Conservation (phyloP, 139 green algal genomes). For the Parachlorella kessleri region DNA sequence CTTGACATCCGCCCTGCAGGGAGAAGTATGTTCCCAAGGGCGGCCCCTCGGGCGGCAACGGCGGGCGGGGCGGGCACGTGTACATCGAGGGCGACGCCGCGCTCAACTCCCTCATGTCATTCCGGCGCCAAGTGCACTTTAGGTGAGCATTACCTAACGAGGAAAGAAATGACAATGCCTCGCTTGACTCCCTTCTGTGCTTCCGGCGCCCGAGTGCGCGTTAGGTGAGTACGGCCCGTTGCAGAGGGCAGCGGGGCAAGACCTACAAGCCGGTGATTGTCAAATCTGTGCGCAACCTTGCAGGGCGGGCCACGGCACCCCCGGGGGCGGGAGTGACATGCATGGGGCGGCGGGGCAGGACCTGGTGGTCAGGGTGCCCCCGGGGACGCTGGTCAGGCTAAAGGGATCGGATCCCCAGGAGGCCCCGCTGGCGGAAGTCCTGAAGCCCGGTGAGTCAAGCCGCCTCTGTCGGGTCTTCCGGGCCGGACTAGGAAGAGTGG, state of each 20-base stretch:
- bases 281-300: no score
- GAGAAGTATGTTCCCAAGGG: slow-evolving; percentile 95
- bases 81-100: slow-evolving; percentile 76
- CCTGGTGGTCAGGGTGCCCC: slow-evolving; percentile 83
- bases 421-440: slow-evolving; percentile 80
- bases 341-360: slow-evolving; percentile 80
- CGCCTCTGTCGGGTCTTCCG: neutral
- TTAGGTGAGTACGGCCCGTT: no score
- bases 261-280: no score
- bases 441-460: slow-evolving; percentile 63
- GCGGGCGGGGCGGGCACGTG: slow-evolving; percentile 84
- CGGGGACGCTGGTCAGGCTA: slow-evolving; percentile 86
- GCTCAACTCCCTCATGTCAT: slow-evolving; percentile 79
- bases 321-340: slow-evolving; percentile 69
- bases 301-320: slow-evolving; percentile 39
- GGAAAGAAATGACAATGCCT: no score
- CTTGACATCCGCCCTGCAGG: slow-evolving; percentile 37
- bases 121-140: slow-evolving; percentile 75
- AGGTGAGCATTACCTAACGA: slow-evolving; percentile 12
- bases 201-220: no score
- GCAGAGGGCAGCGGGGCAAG: no score
- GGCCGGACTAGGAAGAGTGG: neutral
- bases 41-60: slow-evolving; percentile 87
- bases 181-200: no score
- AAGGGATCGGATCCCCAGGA: slow-evolving; percentile 48